Evolutionary conservation across 1,284 basidiomycete genomes (phyloP).

Genomic region (Apiotrichum brassicae): DNA sequence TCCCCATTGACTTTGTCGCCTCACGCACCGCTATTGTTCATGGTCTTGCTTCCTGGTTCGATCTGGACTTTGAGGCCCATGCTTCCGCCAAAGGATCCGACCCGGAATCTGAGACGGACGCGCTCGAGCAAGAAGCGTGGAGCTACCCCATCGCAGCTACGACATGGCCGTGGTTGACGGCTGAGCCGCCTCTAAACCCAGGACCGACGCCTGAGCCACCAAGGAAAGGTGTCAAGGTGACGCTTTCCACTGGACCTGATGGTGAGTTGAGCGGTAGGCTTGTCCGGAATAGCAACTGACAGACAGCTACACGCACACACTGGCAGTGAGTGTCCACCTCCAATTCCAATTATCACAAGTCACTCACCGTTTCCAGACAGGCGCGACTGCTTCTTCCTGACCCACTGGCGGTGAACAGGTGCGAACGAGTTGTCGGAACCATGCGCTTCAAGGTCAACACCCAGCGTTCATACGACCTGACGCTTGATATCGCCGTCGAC

Average conservation of each 20-base stretch:
- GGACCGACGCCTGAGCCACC: constrained; percentile 37
- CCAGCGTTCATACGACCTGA: constrained; percentile 43
- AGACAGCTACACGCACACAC: constrained; percentile 38
- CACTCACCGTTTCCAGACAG: constrained; percentile 23
- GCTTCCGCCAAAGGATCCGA: constrained; percentile 3
- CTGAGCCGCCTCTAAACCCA: constrained; percentile 41
- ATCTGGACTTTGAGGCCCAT: constrained; percentile 38
- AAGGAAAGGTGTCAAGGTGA: constrained; percentile 34
- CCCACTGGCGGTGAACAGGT: constrained; percentile 46
- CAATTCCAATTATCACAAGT: constrained; percentile 1
- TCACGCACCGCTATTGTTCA: constrained; percentile 42
- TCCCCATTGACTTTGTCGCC: constrained; percentile 41
- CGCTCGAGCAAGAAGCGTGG: constrained; percentile 22
- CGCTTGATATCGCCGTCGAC: constrained; percentile 35
- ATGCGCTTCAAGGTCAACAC: constrained; percentile 39
- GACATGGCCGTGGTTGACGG: constrained; percentile 33
- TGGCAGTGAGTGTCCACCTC: constrained; percentile 39
- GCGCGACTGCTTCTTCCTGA: constrained; percentile 41
- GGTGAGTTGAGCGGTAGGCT: constrained; percentile 21
- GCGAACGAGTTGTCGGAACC: constrained; percentile 36
- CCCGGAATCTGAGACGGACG: constrained; percentile 7
- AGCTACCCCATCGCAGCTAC: constrained; percentile 24
- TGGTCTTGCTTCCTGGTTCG: constrained; percentile 47
- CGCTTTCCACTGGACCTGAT: constrained; percentile 41
- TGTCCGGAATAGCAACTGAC: constrained; percentile 3